Percentiles rank a stretch among this genome's conserved stretches.
These are phyloP conservation scores for Wickerhamiella dianesei DNA, from an alignment of 805 yeast species.

Conservation along the genomic window DNA sequence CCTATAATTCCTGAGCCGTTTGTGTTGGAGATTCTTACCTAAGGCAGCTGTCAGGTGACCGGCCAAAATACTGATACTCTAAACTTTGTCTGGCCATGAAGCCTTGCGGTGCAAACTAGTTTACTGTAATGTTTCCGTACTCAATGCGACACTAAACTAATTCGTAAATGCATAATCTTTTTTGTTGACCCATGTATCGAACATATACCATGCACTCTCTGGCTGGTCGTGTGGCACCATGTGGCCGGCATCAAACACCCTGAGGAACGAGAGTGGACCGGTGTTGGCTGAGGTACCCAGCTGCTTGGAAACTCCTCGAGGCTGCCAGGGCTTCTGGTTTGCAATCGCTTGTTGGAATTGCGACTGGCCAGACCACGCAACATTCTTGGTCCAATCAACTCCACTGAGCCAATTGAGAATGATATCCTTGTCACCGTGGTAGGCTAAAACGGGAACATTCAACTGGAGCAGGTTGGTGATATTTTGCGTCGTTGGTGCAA, in stretches of 20 bases:
- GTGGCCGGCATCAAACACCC: conserved; percentile 76
- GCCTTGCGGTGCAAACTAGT: too few species aligned
- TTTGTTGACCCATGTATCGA: conserved; percentile 51
- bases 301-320: conserved; percentile 25
- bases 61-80: background rate
- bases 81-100: too few species aligned
- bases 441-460: conserved; percentile 67
- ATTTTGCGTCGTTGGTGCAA: conserved; percentile 68
- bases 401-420: conserved; percentile 96
- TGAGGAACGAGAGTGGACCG: conserved; percentile 58
- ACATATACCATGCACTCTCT: conserved; percentile 51
- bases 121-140: too few species aligned
- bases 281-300: conserved; percentile 61
- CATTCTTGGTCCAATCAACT: conserved; percentile 57
- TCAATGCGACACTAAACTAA: background rate
- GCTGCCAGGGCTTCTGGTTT: conserved; percentile 30
- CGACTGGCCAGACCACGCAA: conserved; percentile 46
- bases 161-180: conserved; percentile 8
- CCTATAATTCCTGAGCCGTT: too few species aligned
- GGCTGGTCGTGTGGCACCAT: conserved; percentile 91
- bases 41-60: background rate
- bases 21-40: too few species aligned
- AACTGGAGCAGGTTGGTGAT: conserved; percentile 58
- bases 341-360: conserved; percentile 30
- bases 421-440: conserved; percentile 93